These are phyloP conservation scores for Aureobasidium sp. DNA, from an alignment of 2,329 filamentous ascomycete genomes.

Conservation along the genomic window DNA sequence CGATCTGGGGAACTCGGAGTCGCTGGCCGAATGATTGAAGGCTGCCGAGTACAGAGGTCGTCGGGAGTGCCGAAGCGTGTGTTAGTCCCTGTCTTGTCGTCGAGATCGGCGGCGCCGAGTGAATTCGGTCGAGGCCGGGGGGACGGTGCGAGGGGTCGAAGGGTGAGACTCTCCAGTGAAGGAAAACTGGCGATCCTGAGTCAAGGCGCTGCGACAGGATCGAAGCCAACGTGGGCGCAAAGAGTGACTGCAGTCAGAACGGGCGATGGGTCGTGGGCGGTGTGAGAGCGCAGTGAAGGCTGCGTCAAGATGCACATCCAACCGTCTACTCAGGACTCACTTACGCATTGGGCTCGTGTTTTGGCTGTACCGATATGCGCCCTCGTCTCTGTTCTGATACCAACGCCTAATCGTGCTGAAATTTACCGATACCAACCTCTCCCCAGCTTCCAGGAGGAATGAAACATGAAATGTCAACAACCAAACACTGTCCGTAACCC, in stretches of 20 bases:
- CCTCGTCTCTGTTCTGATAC: not conserved
- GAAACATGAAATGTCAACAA: not conserved
- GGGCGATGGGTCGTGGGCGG: not conserved
- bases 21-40: not conserved
- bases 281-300: not conserved
- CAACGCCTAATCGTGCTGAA: not conserved
- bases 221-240: not conserved
- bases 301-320: not conserved
- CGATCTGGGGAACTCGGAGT: not conserved
- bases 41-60: not conserved
- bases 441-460: not conserved
- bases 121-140: conserved; percentile 7
- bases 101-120: not conserved
- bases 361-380: not conserved
- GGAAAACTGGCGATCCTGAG: not conserved
- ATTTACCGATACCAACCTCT: not conserved
- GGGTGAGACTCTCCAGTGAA: not conserved
- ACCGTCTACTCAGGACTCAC: not conserved
- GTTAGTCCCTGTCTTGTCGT: not conserved
- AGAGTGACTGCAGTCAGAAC: conserved; percentile 6
- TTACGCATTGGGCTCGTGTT: not conserved
- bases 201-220: not conserved
- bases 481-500: not conserved
- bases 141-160: not conserved
- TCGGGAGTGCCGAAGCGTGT: not conserved